Evolutionary conservation across 257 asterid genomes (phyloP).

Genomic region (Gentiana straminea): DNA sequence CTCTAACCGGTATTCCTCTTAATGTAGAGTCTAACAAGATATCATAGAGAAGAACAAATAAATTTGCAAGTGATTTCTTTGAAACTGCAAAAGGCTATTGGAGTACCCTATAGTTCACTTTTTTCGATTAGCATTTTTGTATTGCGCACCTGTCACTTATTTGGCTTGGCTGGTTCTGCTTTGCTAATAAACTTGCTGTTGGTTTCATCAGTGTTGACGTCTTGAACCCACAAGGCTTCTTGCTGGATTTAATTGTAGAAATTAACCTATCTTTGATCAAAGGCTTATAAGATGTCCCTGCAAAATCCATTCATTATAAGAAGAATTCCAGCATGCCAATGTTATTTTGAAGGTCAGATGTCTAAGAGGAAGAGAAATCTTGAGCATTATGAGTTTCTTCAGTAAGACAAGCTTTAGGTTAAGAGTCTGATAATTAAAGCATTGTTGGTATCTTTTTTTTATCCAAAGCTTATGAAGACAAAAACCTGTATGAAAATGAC

Average conservation of each 20-base stretch:
- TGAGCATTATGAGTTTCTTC: not conserved
- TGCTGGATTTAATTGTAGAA: constrained; percentile 30
- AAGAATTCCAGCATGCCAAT: not conserved
- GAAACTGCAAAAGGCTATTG: too few species aligned
- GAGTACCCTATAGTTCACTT: too few species aligned
- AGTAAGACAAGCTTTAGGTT: not conserved
- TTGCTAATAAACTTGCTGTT: constrained; percentile 91
- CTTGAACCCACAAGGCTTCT: constrained; percentile 50
- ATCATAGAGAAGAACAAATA: not conserved
- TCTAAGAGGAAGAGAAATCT: not conserved
- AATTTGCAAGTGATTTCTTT: too few species aligned
- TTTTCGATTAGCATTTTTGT: not conserved
- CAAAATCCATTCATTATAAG: constrained; percentile 3
- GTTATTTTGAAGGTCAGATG: not conserved
- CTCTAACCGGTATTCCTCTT: too few species aligned
- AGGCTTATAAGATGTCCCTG: constrained; percentile 56
- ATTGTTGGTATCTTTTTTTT: too few species aligned
- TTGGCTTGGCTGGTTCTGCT: constrained; percentile 56
- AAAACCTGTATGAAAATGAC: too few species aligned
- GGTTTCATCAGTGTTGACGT: constrained; percentile 94
- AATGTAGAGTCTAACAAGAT: too few species aligned
- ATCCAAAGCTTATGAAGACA: too few species aligned
- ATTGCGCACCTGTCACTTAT: constrained; percentile 43
- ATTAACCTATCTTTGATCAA: constrained; percentile 27
- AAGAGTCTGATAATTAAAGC: constrained; percentile 1